phyloP scores from a whole-genome alignment of 306 rosid species.

The Crotalaria pallida region DNA sequence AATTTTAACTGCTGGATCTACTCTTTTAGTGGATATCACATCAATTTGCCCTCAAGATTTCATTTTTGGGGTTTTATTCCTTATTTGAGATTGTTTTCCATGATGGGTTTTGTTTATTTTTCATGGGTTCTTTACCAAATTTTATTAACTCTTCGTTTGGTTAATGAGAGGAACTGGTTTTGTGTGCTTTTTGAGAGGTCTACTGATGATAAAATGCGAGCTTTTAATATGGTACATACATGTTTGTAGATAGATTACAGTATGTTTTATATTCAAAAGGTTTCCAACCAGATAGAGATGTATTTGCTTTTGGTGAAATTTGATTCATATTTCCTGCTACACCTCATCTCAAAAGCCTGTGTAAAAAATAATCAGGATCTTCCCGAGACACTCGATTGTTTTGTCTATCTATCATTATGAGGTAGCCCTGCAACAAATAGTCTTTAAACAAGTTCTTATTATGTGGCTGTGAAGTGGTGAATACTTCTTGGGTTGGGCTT shows the following conservation, averaged over 20 bases:
- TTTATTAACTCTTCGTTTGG: not conserved
- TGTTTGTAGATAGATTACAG: not conserved
- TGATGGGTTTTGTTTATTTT: slow-evolving; percentile 18
- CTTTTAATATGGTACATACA: not conserved
- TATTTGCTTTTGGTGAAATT: not conserved
- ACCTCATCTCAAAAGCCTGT: not conserved
- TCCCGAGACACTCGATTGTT: not conserved
- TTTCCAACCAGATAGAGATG: not conserved
- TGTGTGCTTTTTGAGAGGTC: not conserved
- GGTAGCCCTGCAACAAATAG: not conserved
- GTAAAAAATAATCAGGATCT: not conserved
- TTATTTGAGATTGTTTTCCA: not conserved
- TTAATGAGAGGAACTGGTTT: not conserved
- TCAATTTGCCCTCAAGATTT: not conserved
- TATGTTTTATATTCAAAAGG: not conserved
- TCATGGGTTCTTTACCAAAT: not conserved
- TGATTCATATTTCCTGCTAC: not conserved
- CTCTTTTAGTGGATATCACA: slow-evolving; percentile 1
- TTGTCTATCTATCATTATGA: not conserved
- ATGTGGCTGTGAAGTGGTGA: slow-evolving; percentile 4
- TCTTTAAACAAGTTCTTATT: not conserved
- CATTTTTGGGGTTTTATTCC: not conserved
- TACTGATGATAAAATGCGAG: not conserved
- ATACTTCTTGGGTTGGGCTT: slow-evolving; percentile 10
- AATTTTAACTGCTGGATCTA: slow-evolving; percentile 38